phyloP scores from a whole-genome alignment of 257 asterid species.

The Salvia miltiorrhiza region DNA sequence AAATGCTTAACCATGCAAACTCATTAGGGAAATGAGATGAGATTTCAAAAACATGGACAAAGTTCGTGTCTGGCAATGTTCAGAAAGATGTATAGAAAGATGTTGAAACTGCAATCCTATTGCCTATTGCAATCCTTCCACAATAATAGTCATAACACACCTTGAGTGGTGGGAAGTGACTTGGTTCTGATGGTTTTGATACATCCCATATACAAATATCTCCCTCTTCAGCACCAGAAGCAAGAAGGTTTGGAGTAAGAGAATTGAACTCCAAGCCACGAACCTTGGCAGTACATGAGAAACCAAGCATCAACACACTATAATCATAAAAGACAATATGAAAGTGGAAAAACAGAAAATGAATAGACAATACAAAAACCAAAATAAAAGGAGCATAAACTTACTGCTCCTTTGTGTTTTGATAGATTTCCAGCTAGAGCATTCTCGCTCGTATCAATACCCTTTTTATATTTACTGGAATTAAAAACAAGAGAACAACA shows the following conservation, averaged over 20 bases:
- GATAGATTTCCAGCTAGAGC: conserved; percentile 67
- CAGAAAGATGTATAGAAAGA: neutral
- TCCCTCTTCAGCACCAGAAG: conserved; percentile 99
- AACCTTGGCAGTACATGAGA: conserved; percentile 45
- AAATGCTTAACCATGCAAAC: neutral
- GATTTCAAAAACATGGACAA: no score
- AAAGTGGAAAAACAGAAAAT: conserved; percentile 7
- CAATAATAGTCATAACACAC: conserved; percentile 32
- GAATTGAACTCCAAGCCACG: conserved; percentile 88
- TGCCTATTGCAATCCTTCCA: neutral
- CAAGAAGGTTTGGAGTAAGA: conserved; percentile 74
- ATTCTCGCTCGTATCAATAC: conserved; percentile 53
- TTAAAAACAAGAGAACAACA: conserved; percentile 21
- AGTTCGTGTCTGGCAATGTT: neutral
- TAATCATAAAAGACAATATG: conserved; percentile 1
- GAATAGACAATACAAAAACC: conserved; percentile 9
- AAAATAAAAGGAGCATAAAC: conserved; percentile 26
- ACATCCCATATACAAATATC: conserved; percentile 95
- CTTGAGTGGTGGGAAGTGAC: conserved; percentile 84
- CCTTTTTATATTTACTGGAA: conserved; percentile 35
- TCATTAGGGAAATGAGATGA: no score
- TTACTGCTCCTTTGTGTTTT: conserved; percentile 87
- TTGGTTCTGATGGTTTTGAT: conserved; percentile 73
- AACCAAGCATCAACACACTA: conserved; percentile 12
- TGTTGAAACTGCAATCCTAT: neutral